These are phyloP conservation scores for Isoetes engelmannii DNA, from an alignment of 83 land plant genomes.

Conservation along the genomic window DNA sequence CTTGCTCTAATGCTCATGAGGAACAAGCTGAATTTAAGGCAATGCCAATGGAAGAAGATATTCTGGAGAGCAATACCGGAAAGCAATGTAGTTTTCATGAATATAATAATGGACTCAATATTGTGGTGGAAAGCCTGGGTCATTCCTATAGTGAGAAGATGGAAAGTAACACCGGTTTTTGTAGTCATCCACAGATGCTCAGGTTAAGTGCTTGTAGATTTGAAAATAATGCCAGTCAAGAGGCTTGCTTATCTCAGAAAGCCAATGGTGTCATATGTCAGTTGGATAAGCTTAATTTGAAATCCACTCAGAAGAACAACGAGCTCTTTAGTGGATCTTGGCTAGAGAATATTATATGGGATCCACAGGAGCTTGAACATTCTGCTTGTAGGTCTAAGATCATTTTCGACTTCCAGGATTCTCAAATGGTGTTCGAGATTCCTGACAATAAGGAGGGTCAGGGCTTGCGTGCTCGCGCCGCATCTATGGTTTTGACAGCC, in stretches of 20 bases:
- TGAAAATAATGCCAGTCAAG: neutral
- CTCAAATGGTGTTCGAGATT: slow-evolving; percentile 88
- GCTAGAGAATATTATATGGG: slow-evolving; percentile 52
- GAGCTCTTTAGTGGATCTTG: slow-evolving; percentile 61
- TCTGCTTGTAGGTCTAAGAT: slow-evolving; percentile 5
- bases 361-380: slow-evolving; percentile 15
- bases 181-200: slow-evolving; percentile 61
- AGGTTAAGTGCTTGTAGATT: slow-evolving; percentile 48
- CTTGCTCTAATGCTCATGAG: too few species aligned
- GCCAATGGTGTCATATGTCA: slow-evolving; percentile 16
- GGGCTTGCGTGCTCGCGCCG: slow-evolving; percentile 52
- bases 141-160: too few species aligned
- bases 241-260: neutral
- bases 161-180: neutral
- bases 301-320: slow-evolving; percentile 25
- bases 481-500: slow-evolving; percentile 65
- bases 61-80: too few species aligned
- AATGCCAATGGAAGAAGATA: too few species aligned
- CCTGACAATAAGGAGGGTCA: slow-evolving; percentile 47
- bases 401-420: slow-evolving; percentile 72
- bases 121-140: too few species aligned
- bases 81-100: too few species aligned
- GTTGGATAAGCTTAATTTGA: slow-evolving; percentile 33
- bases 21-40: too few species aligned
- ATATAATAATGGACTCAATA: too few species aligned